phyloP scores from a whole-genome alignment of 805 yeast species.

The Barnettozyma sp. region DNA sequence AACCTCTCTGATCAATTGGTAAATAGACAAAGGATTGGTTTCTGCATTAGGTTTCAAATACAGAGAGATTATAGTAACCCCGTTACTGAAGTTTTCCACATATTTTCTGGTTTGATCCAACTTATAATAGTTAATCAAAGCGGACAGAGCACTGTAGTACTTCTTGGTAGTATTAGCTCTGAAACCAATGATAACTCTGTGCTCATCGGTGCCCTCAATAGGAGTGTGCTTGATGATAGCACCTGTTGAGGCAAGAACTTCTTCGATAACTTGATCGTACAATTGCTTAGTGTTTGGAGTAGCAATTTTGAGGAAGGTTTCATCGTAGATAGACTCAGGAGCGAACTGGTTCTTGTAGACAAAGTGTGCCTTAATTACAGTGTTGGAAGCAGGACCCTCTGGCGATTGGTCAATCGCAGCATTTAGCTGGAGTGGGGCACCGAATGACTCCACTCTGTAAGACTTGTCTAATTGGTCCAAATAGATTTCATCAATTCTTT shows the following conservation, averaged over 20 bases:
- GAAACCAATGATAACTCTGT: conserved; percentile 83
- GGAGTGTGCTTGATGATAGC: conserved; percentile 88
- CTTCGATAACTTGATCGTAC: conserved; percentile 63
- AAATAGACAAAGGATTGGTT: conserved; percentile 56
- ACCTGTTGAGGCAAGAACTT: conserved; percentile 72
- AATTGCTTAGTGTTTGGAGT: conserved; percentile 71
- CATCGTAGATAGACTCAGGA: conserved; percentile 59
- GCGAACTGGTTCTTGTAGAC: conserved; percentile 67
- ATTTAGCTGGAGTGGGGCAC: conserved; percentile 47
- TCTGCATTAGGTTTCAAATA: conserved; percentile 63
- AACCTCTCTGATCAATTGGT: conserved; percentile 90
- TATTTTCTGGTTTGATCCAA: conserved; percentile 81
- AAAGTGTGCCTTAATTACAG: conserved; percentile 61
- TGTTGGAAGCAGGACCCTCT: conserved; percentile 31
- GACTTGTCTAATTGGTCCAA: conserved; percentile 47
- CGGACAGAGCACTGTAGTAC: conserved; percentile 79
- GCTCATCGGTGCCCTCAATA: conserved; percentile 72
- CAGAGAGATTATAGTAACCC: conserved; percentile 78
- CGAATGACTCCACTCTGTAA: conserved; percentile 73
- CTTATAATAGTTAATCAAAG: conserved; percentile 84
- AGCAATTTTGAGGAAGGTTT: conserved; percentile 68
- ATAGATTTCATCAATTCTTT: conserved; percentile 73
- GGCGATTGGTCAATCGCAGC: conserved; percentile 26
- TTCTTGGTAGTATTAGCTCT: conserved; percentile 79
- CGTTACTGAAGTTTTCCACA: conserved; percentile 90